Evolutionary conservation across 2,329 filamentous ascomycete species (phyloP), one percentile per base, ranked within the genome.

Genomic region (Alternaria gansuensis): DNA sequence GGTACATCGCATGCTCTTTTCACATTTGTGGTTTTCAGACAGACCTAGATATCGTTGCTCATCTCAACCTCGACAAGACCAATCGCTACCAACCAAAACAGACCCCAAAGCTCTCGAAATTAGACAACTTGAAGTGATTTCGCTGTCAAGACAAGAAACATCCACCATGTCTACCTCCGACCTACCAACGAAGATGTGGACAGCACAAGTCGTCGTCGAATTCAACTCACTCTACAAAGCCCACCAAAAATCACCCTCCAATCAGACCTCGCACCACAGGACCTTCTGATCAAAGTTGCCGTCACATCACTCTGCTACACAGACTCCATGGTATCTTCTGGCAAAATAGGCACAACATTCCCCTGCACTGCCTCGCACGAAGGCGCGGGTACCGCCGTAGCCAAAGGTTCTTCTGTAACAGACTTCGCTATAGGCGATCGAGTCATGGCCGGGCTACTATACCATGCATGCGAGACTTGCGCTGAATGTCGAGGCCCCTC

Each of bases 301-400:
- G 84, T 85, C 14, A 85, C 84, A 9, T 86, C 84, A 1, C 82
- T 87, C 68, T 88, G 86, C 76, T 86, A 89, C 76, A 88, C 87
- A 0, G 86, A 88, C 75, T 73, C 74, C 60, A 85, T 88, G 83
- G 84, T 87, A 4, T 65, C 68, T 6, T 67, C 77, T 2, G 86
- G 86, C 46, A 72, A 80, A 44, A 83, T 88, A 70, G 73, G 70
- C 6, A 79, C 80, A 0, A 54, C 71, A 3, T 77, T 88, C 1
- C 85, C 86, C 0, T 78, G 80, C 56, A 87, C 80, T 69, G 59
- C 53, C 28, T 67, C 62, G 1, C 65, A 68, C 51, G 85, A 88
- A 72, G 84, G 84, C 17, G 75, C 83, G 14, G 85, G 85, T 17
- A 85, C 84, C 17, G 80, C 87, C 50, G 82, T 82, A 7, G 78